phyloP scores from a whole-genome alignment of 805 yeast species.

The Yarrowia deformans region DNA sequence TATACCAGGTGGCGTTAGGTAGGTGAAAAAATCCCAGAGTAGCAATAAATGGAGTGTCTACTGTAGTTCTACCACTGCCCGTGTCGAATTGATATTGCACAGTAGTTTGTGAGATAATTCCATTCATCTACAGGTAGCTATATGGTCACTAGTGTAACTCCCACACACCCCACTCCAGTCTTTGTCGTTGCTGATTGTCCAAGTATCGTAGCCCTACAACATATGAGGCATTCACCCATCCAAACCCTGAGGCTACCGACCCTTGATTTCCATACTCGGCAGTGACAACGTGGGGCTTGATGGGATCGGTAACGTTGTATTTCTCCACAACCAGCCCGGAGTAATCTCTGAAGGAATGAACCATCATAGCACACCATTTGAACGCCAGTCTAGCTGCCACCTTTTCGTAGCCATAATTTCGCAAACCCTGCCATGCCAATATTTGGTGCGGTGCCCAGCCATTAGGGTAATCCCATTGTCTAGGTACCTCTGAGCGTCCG shows the following conservation, averaged over 20 bases:
- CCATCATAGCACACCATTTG: constrained; percentile 90
- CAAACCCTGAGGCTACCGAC: constrained; percentile 92
- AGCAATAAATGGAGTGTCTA: no score
- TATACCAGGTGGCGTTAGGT: no score
- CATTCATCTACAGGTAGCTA: no score
- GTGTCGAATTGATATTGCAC: no score
- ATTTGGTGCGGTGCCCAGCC: constrained; percentile 99
- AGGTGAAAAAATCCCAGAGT: no score
- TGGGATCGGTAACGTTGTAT: constrained; percentile 83
- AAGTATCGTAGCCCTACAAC: constrained; percentile 72
- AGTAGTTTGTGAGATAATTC: no score
- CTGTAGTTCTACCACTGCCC: no score
- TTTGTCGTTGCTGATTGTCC: constrained; percentile 61
- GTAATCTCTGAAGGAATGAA: constrained; percentile 87
- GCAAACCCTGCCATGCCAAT: constrained; percentile 89
- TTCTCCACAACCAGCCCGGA: constrained; percentile 96
- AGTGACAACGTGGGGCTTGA: constrained; percentile 87
- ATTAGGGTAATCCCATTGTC: constrained; percentile 98
- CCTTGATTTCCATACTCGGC: constrained; percentile 99
- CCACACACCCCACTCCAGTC: constrained; percentile 22
- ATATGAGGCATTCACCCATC: constrained; percentile 96
- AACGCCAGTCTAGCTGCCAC: constrained; percentile 75
- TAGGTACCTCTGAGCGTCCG: constrained; percentile 68
- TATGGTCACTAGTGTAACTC: constrained; percentile 2
- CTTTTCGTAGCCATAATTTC: constrained; percentile 70